Percentiles rank a stretch among this genome's conserved stretches.
phyloP scores from a whole-genome alignment of 441 rosid genomes.

The Monsonia emarginata region DNA sequence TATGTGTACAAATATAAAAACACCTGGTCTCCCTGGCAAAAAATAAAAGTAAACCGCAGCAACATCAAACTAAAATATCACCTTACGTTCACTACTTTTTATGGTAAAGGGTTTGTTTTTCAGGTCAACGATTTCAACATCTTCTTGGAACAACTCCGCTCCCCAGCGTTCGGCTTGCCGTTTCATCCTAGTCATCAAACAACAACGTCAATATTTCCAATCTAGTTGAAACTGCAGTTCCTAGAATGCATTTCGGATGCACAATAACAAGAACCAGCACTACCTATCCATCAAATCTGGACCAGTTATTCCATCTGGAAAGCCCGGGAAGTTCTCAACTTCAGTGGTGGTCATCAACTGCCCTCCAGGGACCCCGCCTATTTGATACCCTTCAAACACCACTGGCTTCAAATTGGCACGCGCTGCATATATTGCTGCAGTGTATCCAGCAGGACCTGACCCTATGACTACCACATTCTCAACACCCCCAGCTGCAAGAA shows the following conservation, averaged over 20 bases:
- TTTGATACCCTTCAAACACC: slow-evolving; percentile 92
- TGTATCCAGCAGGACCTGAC: slow-evolving; percentile 96
- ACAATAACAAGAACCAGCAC: not conserved
- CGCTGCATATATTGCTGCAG: slow-evolving; percentile 93
- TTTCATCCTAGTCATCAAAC: slow-evolving; percentile 54
- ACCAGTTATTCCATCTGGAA: slow-evolving; percentile 92
- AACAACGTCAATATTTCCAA: slow-evolving; percentile 15
- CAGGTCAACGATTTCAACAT: slow-evolving; percentile 65
- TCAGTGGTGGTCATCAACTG: slow-evolving; percentile 96
- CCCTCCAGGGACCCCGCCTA: slow-evolving; percentile 97
- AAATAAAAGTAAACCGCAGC: not conserved
- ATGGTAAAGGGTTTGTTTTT: slow-evolving; percentile 62
- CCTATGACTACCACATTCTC: slow-evolving; percentile 88
- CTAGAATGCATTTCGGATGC: not conserved
- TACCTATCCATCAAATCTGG: slow-evolving; percentile 98
- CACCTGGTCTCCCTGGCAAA: not conserved
- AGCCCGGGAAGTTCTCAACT: slow-evolving; percentile 95
- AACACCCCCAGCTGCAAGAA: slow-evolving; percentile 51
- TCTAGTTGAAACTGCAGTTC: not conserved
- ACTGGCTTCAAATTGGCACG: slow-evolving; percentile 95
- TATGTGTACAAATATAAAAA: not conserved
- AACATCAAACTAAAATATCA: slow-evolving; percentile 27
- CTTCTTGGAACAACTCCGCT: slow-evolving; percentile 82
- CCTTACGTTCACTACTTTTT: slow-evolving; percentile 78
- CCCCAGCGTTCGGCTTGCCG: slow-evolving; percentile 97